Evolutionary conservation across 2,329 filamentous ascomycete species (phyloP).

Genomic region (Aspergillus tamarii): DNA sequence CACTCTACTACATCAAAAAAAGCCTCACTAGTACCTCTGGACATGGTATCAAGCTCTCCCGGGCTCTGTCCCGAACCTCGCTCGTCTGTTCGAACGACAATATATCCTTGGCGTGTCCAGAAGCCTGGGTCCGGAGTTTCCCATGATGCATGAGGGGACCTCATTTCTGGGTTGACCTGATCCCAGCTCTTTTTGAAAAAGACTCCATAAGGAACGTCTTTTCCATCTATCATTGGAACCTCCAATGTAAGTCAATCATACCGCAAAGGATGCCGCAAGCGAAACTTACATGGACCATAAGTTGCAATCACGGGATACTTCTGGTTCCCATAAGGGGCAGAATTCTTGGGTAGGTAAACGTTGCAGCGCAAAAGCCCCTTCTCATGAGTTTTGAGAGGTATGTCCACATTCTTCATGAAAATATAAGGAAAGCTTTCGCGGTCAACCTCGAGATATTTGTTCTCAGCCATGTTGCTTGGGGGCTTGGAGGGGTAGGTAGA

Average conservation of each 20-base stretch:
- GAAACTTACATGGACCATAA: slow-evolving; percentile 60
- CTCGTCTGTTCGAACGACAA: slow-evolving; percentile 57
- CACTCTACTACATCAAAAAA: slow-evolving; percentile 55
- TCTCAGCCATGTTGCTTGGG: no score
- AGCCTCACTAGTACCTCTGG: slow-evolving; percentile 49
- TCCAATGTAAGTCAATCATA: no score
- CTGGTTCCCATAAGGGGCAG: no score
- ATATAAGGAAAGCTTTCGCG: slow-evolving; percentile 40
- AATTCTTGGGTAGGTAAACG: slow-evolving; percentile 50
- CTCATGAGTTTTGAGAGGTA: slow-evolving; percentile 40
- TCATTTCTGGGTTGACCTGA: slow-evolving; percentile 55
- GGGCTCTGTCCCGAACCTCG: slow-evolving; percentile 53
- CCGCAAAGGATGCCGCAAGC: no score
- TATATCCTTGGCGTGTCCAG: slow-evolving; percentile 58
- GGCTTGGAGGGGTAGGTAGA: no score
- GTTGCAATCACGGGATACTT: slow-evolving; percentile 64
- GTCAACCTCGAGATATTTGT: no score
- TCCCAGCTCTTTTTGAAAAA: slow-evolving; percentile 6
- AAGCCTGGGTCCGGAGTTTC: slow-evolving; percentile 60
- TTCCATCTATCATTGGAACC: slow-evolving; percentile 52
- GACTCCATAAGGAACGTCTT: slow-evolving; percentile 65
- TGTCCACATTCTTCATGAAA: slow-evolving; percentile 50
- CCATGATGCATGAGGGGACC: slow-evolving; percentile 57
- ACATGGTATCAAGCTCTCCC: slow-evolving; percentile 54
- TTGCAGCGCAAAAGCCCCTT: slow-evolving; percentile 41